Base-by-base conservation (phyloP, 73 alveolate genomes). In the Paramecium tetraurelia region DNA sequence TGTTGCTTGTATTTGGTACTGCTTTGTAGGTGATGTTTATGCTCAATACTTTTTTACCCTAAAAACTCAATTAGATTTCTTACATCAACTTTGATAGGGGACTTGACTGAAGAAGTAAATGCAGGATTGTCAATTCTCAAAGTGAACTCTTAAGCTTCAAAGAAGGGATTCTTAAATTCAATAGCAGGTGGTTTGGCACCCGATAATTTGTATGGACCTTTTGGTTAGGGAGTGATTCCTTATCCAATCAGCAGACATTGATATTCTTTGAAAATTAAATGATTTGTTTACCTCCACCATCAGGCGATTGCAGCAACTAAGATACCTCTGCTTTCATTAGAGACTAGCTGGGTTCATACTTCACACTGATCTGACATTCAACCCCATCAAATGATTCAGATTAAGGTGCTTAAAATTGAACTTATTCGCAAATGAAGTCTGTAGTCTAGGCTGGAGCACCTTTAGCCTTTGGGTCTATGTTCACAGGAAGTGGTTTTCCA, bases 211-310 rank as follows among this genome's bases (percentile, higher is more conserved):
- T 95, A 93, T 57, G 99, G 99, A 20, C 99, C 99, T 95, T 98
- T 98, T 24, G 99, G 99, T 94, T 95, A 97, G n/a, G 99, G 99
- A 88, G 99, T 97, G 5, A 98, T 93, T 4, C 99, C 96, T 40
- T 95, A 93, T 46, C 99, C 99, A 89, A 95, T 95, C 48, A 98
- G 89, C 72, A 97, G 41, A 94, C 99, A 98, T 85, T 98, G 96
- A 92, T 98, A 98, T 93, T 97, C 99, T 80, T 41, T 7, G 14
- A 40, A 20, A 4, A 1, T 7, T 44, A 20, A 16, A 31, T 53
- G 6, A 20, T 4, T 1, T 11, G 46, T 12, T 44, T 80, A 80
- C 90, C 90, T 68, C 99, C 98, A 24, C 99, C 99, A 83, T 98
- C 99, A 21, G 99, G 99, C 10, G 97, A 92, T 58, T 95, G 85